Percentiles rank a stretch among this genome's conserved stretches.
These are phyloP conservation scores for Isochrysis galbana DNA, from an alignment of 78 protist species.

Conservation along the genomic window DNA sequence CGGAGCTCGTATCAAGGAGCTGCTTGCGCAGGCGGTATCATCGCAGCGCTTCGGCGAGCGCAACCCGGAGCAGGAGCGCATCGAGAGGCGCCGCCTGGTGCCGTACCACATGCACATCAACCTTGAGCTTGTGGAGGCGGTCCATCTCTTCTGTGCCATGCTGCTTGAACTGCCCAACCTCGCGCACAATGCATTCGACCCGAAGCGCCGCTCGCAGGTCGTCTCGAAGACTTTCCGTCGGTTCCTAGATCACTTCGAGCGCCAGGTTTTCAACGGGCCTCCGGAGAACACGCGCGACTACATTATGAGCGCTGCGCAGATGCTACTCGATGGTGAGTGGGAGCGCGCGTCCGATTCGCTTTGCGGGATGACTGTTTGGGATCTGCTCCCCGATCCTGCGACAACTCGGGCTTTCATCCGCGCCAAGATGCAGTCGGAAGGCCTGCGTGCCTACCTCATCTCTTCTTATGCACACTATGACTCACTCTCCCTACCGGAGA, in stretches of 20 bases:
- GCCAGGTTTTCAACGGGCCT: conserved; percentile 79
- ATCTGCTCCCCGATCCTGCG: conserved; percentile 50
- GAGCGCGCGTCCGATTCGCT: conserved; percentile 34
- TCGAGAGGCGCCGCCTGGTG: conserved; percentile 72
- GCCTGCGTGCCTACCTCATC: conserved; percentile 75
- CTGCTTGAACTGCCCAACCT: conserved; percentile 84
- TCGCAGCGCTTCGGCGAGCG: conserved; percentile 43
- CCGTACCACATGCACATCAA: conserved; percentile 96
- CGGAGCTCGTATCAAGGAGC: conserved; percentile 65
- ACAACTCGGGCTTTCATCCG: conserved; percentile 33
- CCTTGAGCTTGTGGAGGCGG: conserved; percentile 88
- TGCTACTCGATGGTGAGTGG: conserved; percentile 82
- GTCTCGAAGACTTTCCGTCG: conserved; percentile 76
- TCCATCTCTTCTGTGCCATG: conserved; percentile 80
- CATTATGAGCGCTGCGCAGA: conserved; percentile 64
- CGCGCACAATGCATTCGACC: conserved; percentile 28
- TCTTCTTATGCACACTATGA: conserved; percentile 56
- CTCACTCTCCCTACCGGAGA: conserved; percentile 44
- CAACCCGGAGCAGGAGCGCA: conserved; percentile 70
- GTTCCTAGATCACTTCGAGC: conserved; percentile 72
- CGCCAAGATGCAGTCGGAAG: conserved; percentile 68
- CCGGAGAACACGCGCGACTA: conserved; percentile 87
- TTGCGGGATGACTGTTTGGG: conserved; percentile 64
- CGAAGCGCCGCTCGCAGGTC: not conserved
- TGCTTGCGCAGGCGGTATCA: conserved; percentile 83